phyloP scores from a whole-genome alignment of 331 rosid species.

The Pyrus hybrid region DNA sequence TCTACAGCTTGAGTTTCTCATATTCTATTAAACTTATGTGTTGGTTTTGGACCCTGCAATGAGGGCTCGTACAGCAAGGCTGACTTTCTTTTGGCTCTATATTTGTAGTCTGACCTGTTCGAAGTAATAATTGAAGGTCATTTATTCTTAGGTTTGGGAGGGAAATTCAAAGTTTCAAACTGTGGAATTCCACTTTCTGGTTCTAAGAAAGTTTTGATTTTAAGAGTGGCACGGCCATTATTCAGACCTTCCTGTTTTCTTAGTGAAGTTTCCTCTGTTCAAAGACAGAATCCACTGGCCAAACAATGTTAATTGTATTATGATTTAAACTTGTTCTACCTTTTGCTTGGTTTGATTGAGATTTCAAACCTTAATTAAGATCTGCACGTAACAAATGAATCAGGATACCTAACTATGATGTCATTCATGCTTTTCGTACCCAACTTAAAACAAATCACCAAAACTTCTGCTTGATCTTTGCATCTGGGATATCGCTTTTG shows the following conservation, averaged over 20 bases:
- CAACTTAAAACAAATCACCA: not conserved
- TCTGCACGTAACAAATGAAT: not conserved
- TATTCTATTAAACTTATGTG: not conserved
- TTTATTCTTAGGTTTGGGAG: not conserved
- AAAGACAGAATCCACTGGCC: not conserved
- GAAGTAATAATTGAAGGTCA: not conserved
- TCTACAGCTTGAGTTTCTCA: not conserved
- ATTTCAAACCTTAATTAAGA: not conserved
- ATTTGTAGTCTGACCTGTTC: not conserved
- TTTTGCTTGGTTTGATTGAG: not conserved
- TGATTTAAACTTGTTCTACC: not conserved
- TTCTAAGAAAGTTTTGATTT: not conserved
- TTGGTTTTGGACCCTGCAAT: not conserved
- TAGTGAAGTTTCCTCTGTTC: not conserved
- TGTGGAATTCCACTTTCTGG: not conserved
- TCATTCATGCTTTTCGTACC: not conserved
- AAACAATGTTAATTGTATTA: not conserved
- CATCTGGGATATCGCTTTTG: not conserved
- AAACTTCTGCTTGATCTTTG: not conserved
- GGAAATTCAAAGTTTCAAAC: not conserved
- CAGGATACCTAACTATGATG: too few relatives aligned
- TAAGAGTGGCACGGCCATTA: not conserved
- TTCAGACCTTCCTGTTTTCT: not conserved
- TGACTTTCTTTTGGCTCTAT: not conserved
- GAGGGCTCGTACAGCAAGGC: not conserved